phyloP scores from a whole-genome alignment of 257 asterid species.

The Perilla frutescens region DNA sequence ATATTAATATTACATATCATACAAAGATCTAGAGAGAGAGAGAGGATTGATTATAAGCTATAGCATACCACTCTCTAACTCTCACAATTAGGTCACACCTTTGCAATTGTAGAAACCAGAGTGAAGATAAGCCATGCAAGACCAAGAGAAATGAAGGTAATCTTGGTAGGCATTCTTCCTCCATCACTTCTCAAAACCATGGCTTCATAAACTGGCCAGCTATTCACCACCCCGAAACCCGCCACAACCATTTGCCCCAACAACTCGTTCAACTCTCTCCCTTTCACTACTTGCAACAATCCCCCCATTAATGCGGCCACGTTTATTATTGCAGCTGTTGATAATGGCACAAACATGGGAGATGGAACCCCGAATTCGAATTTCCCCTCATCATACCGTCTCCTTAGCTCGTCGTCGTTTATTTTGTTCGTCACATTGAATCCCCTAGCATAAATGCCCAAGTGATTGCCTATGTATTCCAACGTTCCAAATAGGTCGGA shows the following conservation, averaged over 20 bases:
- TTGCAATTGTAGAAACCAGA: conserved; percentile 20
- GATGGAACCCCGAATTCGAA: conserved; percentile 70
- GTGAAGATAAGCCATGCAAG: conserved; percentile 44
- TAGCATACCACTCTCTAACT: background rate
- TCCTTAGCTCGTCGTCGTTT: conserved; percentile 51
- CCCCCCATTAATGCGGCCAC: conserved; percentile 44
- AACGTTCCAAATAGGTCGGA: conserved; percentile 54
- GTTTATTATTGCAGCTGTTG: conserved; percentile 57
- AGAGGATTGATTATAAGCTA: background rate
- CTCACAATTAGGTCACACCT: conserved; percentile 16
- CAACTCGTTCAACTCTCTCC: conserved; percentile 35
- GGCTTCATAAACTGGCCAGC: conserved; percentile 74
- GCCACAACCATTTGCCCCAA: conserved; percentile 50
- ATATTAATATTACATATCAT: too few species aligned
- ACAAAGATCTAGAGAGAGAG: background rate
- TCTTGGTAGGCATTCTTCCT: conserved; percentile 67
- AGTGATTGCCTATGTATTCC: conserved; percentile 52
- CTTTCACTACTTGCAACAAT: conserved; percentile 27
- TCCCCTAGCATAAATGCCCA: conserved; percentile 62
- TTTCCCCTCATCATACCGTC: conserved; percentile 60
- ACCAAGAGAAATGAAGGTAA: conserved; percentile 45
- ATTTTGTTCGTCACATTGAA: conserved; percentile 76
- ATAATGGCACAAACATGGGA: conserved; percentile 70
- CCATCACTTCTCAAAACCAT: conserved; percentile 61
- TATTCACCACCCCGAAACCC: conserved; percentile 58